Evolutionary conservation across 208 protist species (phyloP).

Genomic region (Leishmania aethiopica): DNA sequence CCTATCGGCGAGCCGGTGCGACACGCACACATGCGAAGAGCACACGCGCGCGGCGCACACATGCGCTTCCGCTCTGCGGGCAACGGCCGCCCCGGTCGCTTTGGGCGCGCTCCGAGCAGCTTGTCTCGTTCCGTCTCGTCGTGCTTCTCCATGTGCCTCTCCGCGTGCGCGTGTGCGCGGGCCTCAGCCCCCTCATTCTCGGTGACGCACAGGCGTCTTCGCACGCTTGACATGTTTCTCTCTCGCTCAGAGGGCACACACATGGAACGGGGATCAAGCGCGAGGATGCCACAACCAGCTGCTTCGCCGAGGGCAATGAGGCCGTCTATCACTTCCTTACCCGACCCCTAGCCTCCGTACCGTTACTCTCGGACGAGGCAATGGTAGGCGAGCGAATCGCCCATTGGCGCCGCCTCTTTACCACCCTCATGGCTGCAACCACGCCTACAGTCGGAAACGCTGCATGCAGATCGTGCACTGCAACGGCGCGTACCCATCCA

Average conservation of each 20-base stretch:
- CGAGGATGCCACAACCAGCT: neutral
- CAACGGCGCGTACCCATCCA: neutral
- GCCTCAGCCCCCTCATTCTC: too few relatives aligned
- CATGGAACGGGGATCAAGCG: neutral
- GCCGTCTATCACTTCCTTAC: neutral
- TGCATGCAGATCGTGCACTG: too few relatives aligned
- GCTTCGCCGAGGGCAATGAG: neutral
- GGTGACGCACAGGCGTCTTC: neutral
- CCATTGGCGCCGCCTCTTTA: neutral
- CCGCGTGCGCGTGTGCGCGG: neutral
- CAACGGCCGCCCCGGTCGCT: neutral
- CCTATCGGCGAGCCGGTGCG: neutral
- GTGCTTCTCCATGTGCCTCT: neutral
- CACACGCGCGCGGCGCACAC: neutral
- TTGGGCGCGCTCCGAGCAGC: too few relatives aligned
- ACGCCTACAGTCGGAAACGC: neutral
- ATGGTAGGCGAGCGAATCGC: too few relatives aligned
- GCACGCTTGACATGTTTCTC: neutral
- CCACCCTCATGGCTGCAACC: neutral
- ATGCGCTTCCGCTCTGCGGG: neutral
- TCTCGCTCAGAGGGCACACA: neutral
- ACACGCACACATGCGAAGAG: neutral
- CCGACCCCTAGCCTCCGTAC: neutral
- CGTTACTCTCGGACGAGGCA: too few relatives aligned
- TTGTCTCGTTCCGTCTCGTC: neutral